Conservation (phyloP, 2,329 filamentous ascomycete species). For the Volutella citrinella region DNA sequence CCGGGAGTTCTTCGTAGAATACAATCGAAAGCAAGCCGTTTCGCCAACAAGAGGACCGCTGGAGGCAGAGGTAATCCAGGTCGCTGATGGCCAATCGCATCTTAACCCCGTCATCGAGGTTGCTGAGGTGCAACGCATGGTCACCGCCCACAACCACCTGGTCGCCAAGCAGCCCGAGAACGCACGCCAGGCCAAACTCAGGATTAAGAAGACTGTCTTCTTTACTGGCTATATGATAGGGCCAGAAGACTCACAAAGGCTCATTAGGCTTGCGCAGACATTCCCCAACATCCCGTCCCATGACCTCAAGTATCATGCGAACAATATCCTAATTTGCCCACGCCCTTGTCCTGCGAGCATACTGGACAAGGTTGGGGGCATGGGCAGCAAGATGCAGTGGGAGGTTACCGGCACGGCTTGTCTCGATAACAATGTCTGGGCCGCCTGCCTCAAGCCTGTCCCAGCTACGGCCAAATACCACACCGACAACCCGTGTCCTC, state of each 20-base stretch:
- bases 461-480: constrained; percentile 65
- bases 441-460: constrained; percentile 72
- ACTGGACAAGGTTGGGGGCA: constrained; percentile 79
- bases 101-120: constrained; percentile 79
- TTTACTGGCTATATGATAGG: constrained; percentile 90
- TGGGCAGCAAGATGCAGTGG: constrained; percentile 82
- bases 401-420: constrained; percentile 73
- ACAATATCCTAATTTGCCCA: constrained; percentile 86
- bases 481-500: constrained; percentile 74
- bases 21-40: constrained; percentile 61
- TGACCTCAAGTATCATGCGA: constrained; percentile 79
- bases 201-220: constrained; percentile 83
- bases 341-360: constrained; percentile 70
- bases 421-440: constrained; percentile 83
- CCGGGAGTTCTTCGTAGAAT: constrained; percentile 74
- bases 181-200: constrained; percentile 45
- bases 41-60: constrained; percentile 62
- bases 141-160: constrained; percentile 78
- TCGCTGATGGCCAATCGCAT: constrained; percentile 69
- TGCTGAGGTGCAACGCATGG: constrained; percentile 81
- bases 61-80: constrained; percentile 77
- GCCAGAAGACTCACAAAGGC: constrained; percentile 65
- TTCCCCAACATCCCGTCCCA: constrained; percentile 60
- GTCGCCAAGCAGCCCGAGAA: constrained; percentile 31
- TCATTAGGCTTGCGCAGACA: constrained; percentile 68